Conservation (phyloP, 441 rosid species). For the Arabidopsis hybrid region DNA sequence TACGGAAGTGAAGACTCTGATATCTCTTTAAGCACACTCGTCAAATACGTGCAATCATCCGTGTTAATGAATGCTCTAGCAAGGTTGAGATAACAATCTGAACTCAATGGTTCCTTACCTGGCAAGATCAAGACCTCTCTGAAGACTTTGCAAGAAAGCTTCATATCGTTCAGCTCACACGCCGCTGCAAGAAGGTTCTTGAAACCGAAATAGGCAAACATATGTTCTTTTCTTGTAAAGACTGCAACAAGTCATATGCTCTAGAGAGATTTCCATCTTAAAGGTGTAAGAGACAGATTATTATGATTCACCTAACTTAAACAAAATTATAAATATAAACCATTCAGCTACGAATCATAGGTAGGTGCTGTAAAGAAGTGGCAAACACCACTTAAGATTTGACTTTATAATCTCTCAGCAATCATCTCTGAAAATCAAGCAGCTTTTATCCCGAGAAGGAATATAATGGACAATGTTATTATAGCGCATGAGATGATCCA, state of each 20-base stretch:
- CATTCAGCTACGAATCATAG: no score
- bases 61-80: conserved; percentile 63
- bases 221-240: conserved; percentile 51
- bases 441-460: no score
- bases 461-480: no score
- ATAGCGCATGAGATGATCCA: no score
- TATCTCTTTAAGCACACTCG: conserved; percentile 62
- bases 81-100: conserved; percentile 57
- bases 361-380: conserved; percentile 97
- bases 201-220: conserved; percentile 48
- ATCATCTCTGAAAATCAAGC: no score
- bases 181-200: conserved; percentile 36
- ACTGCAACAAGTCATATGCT: conserved; percentile 56
- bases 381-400: no score
- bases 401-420: no score
- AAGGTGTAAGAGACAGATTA: no score
- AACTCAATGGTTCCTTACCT: conserved; percentile 54
- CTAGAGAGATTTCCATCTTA: conserved; percentile 58
- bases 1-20: conserved; percentile 54
- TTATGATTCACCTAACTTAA: no score
- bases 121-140: conserved; percentile 53
- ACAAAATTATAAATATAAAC: no score
- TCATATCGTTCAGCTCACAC: conserved; percentile 49
- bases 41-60: conserved; percentile 50
- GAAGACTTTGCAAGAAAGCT: conserved; percentile 60